Conservation (phyloP, 2,329 filamentous ascomycete genomes). For the Fusarium subtropicale region DNA sequence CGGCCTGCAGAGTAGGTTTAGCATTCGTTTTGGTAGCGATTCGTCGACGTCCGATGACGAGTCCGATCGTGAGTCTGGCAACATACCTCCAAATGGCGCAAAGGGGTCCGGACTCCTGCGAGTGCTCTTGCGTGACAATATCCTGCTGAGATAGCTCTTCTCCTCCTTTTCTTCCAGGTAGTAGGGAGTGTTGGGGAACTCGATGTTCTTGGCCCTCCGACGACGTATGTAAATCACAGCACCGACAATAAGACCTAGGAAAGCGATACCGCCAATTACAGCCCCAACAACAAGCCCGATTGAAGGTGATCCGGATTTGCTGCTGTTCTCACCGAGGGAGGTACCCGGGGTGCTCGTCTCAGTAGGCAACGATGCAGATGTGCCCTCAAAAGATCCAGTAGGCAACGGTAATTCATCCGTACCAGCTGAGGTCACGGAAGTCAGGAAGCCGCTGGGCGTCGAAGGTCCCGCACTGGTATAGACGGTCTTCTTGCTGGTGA, state of each 20-base stretch:
- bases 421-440: conserved; percentile 17
- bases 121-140: conserved; percentile 46
- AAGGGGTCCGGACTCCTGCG: conserved; percentile 53
- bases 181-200: conserved; percentile 24
- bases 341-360: conserved; percentile 8
- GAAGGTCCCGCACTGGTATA: conserved; percentile 44
- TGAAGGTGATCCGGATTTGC: conserved; percentile 36
- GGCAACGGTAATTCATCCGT: conserved; percentile 5
- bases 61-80: conserved; percentile 4
- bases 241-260: conserved; percentile 44
- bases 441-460: conserved; percentile 16
- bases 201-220: conserved; percentile 15
- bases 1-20: conserved; percentile 48
- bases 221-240: conserved; percentile 40
- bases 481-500: conserved; percentile 53
- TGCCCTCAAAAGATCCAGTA: conserved; percentile 20
- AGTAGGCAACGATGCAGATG: conserved; percentile 21
- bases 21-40: conserved; percentile 16
- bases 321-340: not conserved
- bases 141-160: conserved; percentile 29
- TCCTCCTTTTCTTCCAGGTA: conserved; percentile 47
- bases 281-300: conserved; percentile 52
- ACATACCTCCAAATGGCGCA: conserved; percentile 59
- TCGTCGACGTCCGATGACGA: conserved; percentile 1
- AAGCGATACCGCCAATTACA: conserved; percentile 47